Evolutionary conservation across 2,329 filamentous ascomycete genomes (phyloP).

Genomic region (Madurella mycetomatis): DNA sequence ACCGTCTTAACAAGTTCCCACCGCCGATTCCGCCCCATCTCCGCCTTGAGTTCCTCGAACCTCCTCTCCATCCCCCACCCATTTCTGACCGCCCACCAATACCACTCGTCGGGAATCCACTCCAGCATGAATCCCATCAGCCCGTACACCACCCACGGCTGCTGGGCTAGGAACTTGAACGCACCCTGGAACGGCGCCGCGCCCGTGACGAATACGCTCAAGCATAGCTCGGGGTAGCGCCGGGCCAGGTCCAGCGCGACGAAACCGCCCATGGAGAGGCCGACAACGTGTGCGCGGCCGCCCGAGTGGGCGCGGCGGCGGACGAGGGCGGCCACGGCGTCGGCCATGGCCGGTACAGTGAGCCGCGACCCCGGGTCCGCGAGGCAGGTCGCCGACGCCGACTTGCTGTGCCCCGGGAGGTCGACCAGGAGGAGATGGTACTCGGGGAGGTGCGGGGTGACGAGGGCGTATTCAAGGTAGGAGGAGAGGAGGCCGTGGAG

Average conservation of each 20-base stretch:
- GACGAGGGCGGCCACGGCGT: conserved; percentile 35
- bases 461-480: conserved; percentile 39
- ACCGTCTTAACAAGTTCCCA: no score
- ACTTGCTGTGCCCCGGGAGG: conserved; percentile 17
- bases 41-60: no score
- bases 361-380: conserved; percentile 35
- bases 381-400: no score
- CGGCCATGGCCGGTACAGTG: conserved; percentile 25
- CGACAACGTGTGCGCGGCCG: conserved; percentile 37
- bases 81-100: no score
- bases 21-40: no score
- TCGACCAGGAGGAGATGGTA: conserved; percentile 40
- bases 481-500: conserved; percentile 48
- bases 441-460: conserved; percentile 33
- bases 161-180: no score
- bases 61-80: no score
- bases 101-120: no score
- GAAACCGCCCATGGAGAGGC: conserved; percentile 39
- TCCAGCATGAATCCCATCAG: no score
- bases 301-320: conserved; percentile 31
- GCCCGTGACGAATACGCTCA: conserved; percentile 25
- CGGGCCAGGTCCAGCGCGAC: conserved; percentile 32
- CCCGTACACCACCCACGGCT: no score
- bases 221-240: conserved; percentile 33
- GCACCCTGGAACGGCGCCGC: no score